Evolutionary conservation across 164 flowering plant species (phyloP).

Genomic region (Sextonia rubra): DNA sequence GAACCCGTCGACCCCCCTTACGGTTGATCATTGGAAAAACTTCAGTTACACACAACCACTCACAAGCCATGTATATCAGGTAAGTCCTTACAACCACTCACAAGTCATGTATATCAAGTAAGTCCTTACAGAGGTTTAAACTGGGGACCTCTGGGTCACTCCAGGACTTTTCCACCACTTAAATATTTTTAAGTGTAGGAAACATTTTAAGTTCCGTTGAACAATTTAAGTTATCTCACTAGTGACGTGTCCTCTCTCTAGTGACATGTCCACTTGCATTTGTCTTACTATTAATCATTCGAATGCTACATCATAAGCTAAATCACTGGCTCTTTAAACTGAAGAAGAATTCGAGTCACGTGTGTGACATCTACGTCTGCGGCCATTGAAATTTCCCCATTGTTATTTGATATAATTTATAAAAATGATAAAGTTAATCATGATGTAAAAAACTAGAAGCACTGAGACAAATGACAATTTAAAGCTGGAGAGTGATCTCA

Average conservation of each 20-base stretch:
- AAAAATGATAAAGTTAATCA: neutral
- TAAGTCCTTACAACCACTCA: too few relatives aligned
- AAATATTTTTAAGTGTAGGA: too few relatives aligned
- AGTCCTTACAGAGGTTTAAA: too few relatives aligned
- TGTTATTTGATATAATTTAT: neutral
- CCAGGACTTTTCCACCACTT: too few relatives aligned
- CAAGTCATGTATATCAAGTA: too few relatives aligned
- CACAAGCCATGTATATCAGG: too few relatives aligned
- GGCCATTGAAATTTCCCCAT: neutral
- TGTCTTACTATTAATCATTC: neutral
- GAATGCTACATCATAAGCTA: neutral
- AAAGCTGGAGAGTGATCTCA: neutral
- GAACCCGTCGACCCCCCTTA: too few relatives aligned
- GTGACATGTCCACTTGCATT: neutral
- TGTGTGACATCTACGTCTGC: neutral
- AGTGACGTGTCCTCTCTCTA: neutral
- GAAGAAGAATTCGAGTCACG: neutral
- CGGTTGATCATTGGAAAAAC: too few relatives aligned
- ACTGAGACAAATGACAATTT: neutral
- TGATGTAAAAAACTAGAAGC: neutral
- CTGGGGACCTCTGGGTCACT: too few relatives aligned
- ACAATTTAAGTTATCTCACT: too few relatives aligned
- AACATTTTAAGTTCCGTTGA: too few relatives aligned
- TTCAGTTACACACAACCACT: too few relatives aligned
- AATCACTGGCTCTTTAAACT: neutral